Conservation (phyloP, 768 basidiomycete genomes). For the Trametes gibbosa region DNA sequence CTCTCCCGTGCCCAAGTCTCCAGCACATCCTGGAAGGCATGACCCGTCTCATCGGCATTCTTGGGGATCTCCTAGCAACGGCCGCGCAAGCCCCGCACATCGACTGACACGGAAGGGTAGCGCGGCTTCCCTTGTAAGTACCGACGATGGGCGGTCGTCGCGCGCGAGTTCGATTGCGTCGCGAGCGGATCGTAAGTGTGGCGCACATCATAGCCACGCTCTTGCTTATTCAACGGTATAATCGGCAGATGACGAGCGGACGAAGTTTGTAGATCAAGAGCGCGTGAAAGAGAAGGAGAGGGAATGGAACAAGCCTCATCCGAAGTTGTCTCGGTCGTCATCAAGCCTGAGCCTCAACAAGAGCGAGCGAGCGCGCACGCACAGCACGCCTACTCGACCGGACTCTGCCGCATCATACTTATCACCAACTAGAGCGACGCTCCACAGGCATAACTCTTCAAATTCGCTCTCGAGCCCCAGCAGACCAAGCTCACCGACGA, state of each 20-base stretch:
- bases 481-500: conserved; percentile 42
- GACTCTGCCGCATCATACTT: conserved; percentile 38
- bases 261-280: conserved; percentile 42
- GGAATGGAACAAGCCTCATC: conserved; percentile 51
- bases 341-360: conserved; percentile 38
- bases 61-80: conserved; percentile 15
- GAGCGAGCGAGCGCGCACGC: conserved; percentile 33
- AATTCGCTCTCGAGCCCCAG: conserved; percentile 30
- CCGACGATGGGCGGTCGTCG: conserved; percentile 42
- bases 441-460: conserved; percentile 14
- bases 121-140: conserved; percentile 39
- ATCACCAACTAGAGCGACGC: conserved; percentile 24
- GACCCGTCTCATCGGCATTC: conserved; percentile 20
- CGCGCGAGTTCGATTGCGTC: conserved; percentile 46
- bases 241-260: conserved; percentile 43
- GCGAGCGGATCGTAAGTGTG: conserved; percentile 49
- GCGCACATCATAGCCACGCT: neutral
- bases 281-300: conserved; percentile 48
- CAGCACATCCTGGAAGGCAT: conserved; percentile 14
- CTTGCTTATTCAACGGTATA: conserved; percentile 1
- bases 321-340: conserved; percentile 37
- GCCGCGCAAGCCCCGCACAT: conserved; percentile 18
- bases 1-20: conserved; percentile 20
- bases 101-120: conserved; percentile 34
- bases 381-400: conserved; percentile 40